Base-by-base conservation (phyloP, 768 basidiomycete species). In the Macrocybe gigantea region DNA sequence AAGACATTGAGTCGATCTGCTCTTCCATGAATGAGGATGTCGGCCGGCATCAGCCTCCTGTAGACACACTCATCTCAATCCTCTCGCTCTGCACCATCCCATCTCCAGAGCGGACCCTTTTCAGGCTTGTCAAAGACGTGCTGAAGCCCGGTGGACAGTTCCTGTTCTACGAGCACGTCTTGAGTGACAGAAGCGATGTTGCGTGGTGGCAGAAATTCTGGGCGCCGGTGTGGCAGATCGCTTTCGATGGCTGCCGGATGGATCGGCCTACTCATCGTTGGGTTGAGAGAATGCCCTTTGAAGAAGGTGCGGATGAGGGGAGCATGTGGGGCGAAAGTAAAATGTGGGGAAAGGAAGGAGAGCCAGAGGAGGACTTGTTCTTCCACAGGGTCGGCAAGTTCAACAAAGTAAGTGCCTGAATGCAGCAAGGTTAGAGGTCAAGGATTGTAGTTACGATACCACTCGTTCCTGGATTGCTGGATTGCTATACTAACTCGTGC, bases 191-290 rank as follows among this genome's bases (percentile, higher is more conserved):
- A 0, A 45, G 55, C 6, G 78, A 83, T 51, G 75, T 86, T 2
- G 75, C 76, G 6, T 78, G 79, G 77, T 88, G 85, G 85, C 88
- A 90, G 61, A 51, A 68, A 0, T 72, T 85, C 42, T 88, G 85
- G 87, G 73, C 82, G 1, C 86, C 86, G 0, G 5, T 88, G 4
- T 90, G 88, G 88, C 57, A 59, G 5, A 36, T 70, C 1, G 62
- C 66, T 1, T 79, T 83, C 47, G 83, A 80, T 54, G 85, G 86
- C 10, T 88, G 87, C 55, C 66, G 66, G 50, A 55, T 88, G 37
- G 82, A 85, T 52, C 68, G 80, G 6, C 78, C 79, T 8, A 74
- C 77, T 2, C 72, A 78, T 58, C 9, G 73, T 0, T 79, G 72
- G 68, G 54, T 82, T 8, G 63, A 71, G 34, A 57, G 62, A 13